Evolutionary conservation across 2,329 filamentous ascomycete species (phyloP).

Genomic region (Scedosporium aurantiacum): DNA sequence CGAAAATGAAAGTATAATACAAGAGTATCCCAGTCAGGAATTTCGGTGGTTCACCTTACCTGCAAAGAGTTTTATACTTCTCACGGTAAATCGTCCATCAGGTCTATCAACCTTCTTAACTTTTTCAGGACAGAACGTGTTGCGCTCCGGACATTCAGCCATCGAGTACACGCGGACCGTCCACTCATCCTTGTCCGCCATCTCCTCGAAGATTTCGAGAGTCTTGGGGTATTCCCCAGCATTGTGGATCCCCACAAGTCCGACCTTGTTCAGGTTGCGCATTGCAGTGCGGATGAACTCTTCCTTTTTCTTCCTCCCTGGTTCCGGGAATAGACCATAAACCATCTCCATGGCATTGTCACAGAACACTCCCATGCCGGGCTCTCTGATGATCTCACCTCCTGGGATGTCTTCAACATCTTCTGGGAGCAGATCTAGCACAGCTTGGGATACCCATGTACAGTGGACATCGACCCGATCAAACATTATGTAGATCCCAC

Average conservation of each 20-base stretch:
- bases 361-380: slow-evolving; percentile 58
- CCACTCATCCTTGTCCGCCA: slow-evolving; percentile 41
- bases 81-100: slow-evolving; percentile 42
- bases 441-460: slow-evolving; percentile 54
- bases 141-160: slow-evolving; percentile 53
- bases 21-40: neutral
- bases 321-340: slow-evolving; percentile 44
- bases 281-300: slow-evolving; percentile 49
- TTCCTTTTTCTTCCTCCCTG: slow-evolving; percentile 39
- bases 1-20: too few species aligned
- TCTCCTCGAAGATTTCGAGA: slow-evolving; percentile 40
- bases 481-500: slow-evolving; percentile 53
- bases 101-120: slow-evolving; percentile 30
- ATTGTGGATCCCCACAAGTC: slow-evolving; percentile 59
- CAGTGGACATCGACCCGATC: slow-evolving; percentile 62
- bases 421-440: slow-evolving; percentile 47
- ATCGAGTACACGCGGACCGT: slow-evolving; percentile 56
- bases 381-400: slow-evolving; percentile 50
- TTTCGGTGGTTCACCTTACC: slow-evolving; percentile 27
- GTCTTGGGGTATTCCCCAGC: slow-evolving; percentile 49
- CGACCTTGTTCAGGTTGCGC: slow-evolving; percentile 49
- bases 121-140: slow-evolving; percentile 48
- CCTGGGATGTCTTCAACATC: slow-evolving; percentile 44
- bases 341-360: slow-evolving; percentile 62
- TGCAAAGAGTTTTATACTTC: slow-evolving; percentile 59